These are phyloP conservation scores for Camellia sinensis DNA, from an alignment of 148 eudicot genomes.

Conservation along the genomic window DNA sequence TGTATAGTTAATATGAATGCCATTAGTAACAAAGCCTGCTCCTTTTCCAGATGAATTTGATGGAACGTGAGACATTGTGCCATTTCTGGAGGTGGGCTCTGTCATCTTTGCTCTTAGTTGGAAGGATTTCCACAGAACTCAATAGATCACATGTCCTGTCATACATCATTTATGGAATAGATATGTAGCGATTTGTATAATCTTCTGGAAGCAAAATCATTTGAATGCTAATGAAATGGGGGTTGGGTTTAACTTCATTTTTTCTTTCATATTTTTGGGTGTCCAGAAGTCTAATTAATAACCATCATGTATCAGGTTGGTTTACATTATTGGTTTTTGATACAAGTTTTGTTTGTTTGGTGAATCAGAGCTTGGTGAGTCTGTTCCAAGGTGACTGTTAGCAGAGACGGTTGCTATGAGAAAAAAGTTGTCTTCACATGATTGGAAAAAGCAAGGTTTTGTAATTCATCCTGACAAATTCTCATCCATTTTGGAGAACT, in stretches of 20 bases:
- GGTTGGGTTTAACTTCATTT: not conserved
- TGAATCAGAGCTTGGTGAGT: conserved; percentile 79
- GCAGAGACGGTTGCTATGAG: conserved; percentile 23
- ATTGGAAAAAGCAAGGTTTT: conserved; percentile 28
- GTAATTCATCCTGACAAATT: conserved; percentile 25
- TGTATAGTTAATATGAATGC: conserved; percentile 14
- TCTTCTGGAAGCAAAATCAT: not conserved
- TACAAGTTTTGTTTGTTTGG: conserved; percentile 23
- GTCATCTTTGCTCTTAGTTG: conserved; percentile 33
- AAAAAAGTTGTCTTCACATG: conserved; percentile 24
- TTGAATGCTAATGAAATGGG: not conserved
- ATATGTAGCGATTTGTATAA: not conserved
- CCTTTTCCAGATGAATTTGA: conserved; percentile 91
- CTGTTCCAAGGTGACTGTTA: conserved; percentile 82
- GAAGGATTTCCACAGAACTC: conserved; percentile 16
- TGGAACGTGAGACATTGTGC: conserved; percentile 75
- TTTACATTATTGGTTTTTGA: conserved; percentile 26
- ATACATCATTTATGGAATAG: not conserved
- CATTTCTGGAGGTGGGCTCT: conserved; percentile 46
- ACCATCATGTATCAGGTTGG: not conserved
- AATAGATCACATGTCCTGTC: not conserved
- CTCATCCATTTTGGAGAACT: conserved; percentile 14
- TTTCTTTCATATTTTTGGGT: not conserved
- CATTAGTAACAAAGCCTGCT: conserved; percentile 47
- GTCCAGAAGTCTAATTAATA: not conserved